These are phyloP conservation scores for Croton setiger DNA, from an alignment of 441 rosid genomes.

Conservation along the genomic window DNA sequence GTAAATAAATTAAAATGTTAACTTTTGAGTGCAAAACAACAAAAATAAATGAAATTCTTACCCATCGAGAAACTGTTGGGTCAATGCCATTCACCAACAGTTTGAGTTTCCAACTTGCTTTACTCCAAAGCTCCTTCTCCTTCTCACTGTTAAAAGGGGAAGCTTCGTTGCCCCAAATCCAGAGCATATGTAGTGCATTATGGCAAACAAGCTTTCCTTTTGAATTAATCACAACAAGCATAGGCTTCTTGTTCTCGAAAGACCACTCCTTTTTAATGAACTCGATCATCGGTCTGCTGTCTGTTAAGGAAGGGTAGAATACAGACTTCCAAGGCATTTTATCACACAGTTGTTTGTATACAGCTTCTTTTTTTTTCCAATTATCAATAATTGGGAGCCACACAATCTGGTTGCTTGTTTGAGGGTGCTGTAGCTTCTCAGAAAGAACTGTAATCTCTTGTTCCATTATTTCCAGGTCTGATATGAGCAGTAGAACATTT, in stretches of 20 bases:
- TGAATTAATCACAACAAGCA: constrained; percentile 66
- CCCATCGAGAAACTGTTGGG: constrained; percentile 48
- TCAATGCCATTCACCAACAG: constrained; percentile 56
- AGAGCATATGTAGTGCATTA: constrained; percentile 79
- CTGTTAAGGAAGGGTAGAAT: too few species aligned
- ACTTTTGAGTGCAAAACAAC: too few species aligned
- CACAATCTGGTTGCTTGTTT: too few species aligned
- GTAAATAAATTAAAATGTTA: too few species aligned
- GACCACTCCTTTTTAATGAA: constrained; percentile 55
- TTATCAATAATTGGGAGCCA: constrained; percentile 75
- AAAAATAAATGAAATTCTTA: constrained; percentile 16
- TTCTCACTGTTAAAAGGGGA: constrained; percentile 68
- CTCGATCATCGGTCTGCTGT: too few species aligned
- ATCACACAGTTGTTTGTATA: too few species aligned
- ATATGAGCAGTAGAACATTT: constrained; percentile 60
- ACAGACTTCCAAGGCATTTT: too few species aligned
- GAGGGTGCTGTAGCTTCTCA: too few species aligned
- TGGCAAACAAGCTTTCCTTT: constrained; percentile 60
- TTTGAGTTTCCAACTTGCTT: constrained; percentile 55
- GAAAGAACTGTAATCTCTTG: too few species aligned
- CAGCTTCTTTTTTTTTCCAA: too few species aligned
- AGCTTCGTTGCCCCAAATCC: constrained; percentile 72
- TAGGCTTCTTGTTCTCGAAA: constrained; percentile 60
- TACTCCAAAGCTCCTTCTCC: constrained; percentile 63
- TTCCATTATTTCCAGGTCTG: constrained; percentile 55